Evolutionary conservation across 2,329 filamentous ascomycete genomes (phyloP).

Genomic region (Xylaria digitata): DNA sequence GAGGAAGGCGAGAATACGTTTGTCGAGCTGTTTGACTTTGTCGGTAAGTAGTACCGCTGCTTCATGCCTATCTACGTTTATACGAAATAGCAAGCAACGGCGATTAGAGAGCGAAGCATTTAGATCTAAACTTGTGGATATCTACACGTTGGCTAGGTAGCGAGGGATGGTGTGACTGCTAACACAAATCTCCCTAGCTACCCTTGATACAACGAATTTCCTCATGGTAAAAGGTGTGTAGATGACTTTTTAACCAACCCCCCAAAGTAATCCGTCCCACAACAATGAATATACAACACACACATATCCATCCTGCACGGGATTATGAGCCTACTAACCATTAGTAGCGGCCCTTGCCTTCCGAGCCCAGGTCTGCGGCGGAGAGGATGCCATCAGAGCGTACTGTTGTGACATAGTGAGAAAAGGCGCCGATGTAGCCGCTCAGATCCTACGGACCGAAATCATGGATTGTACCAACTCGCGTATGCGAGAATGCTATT

Average conservation of each 20-base stretch:
- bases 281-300: too few species aligned
- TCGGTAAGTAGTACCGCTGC: slow-evolving; percentile 31
- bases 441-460: slow-evolving; percentile 66
- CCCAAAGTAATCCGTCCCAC: too few species aligned
- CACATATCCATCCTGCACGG: too few species aligned
- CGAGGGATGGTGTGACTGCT: neutral
- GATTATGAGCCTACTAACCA: slow-evolving; percentile 28
- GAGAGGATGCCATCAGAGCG: slow-evolving; percentile 65
- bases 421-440: slow-evolving; percentile 62
- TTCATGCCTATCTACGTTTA: too few species aligned
- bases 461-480: slow-evolving; percentile 63
- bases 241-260: neutral
- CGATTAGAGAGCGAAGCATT: too few species aligned
- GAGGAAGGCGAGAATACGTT: slow-evolving; percentile 27
- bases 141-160: too few species aligned
- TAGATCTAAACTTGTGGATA: too few species aligned
- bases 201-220: slow-evolving; percentile 68
- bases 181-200: slow-evolving; percentile 55
- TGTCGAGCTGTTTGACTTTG: slow-evolving; percentile 54
- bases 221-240: slow-evolving; percentile 60
- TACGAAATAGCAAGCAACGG: too few species aligned
- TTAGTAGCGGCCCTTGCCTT: slow-evolving; percentile 65
- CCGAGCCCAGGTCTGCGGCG: slow-evolving; percentile 65
- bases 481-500: slow-evolving; percentile 58
- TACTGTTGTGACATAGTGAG: slow-evolving; percentile 65